Conservation (phyloP, 106 monocot species). For the Ottelia alismoides region DNA sequence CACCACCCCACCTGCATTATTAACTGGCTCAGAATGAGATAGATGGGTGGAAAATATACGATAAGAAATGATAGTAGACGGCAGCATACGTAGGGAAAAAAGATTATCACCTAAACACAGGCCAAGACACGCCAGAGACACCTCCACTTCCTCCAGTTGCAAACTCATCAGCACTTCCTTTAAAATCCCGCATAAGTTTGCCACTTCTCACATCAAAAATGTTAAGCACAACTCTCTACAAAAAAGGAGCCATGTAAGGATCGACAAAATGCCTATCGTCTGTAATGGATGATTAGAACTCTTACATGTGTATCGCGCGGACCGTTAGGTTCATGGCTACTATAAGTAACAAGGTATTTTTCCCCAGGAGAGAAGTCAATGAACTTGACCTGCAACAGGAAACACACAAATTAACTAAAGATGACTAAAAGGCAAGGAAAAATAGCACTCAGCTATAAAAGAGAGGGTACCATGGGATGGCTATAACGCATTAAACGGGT, state of each 20-base stretch:
- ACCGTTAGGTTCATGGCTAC: slow-evolving; percentile 80
- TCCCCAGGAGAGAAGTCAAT: slow-evolving; percentile 98
- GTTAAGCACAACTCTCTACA: slow-evolving; percentile 72
- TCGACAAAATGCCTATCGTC: not conserved
- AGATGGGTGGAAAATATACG: no score
- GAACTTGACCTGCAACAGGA: slow-evolving; percentile 48
- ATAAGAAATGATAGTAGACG: no score
- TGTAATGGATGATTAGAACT: not conserved
- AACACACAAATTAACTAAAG: not conserved
- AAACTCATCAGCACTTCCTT: slow-evolving; percentile 88
- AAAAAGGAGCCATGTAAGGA: not conserved
- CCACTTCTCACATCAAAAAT: slow-evolving; percentile 87
- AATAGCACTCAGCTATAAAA: not conserved
- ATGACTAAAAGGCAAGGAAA: not conserved
- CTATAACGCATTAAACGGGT: slow-evolving; percentile 73
- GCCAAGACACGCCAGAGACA: slow-evolving; percentile 81
- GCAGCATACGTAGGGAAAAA: not conserved
- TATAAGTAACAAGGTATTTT: slow-evolving; percentile 76
- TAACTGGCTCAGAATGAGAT: no score
- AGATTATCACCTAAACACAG: slow-evolving; percentile 57
- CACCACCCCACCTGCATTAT: slow-evolving; percentile 81
- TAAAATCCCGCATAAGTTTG: slow-evolving; percentile 85
- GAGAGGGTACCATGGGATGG: slow-evolving; percentile 57
- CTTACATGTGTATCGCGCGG: slow-evolving; percentile 92
- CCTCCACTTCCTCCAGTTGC: slow-evolving; percentile 36